phyloP scores from a whole-genome alignment of 768 basidiomycete species.

The Termitomyces sp. region DNA sequence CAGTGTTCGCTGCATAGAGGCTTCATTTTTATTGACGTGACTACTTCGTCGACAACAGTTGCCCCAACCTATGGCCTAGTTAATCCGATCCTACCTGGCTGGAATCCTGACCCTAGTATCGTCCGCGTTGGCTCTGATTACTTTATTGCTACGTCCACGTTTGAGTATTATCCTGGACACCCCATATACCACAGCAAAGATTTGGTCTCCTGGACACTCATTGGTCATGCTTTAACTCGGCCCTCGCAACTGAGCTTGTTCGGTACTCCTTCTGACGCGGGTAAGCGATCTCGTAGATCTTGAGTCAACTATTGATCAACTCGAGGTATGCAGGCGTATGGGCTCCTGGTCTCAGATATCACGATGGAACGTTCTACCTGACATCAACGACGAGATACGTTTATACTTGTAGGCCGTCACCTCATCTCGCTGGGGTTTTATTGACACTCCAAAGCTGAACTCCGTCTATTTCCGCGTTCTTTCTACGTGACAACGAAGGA shows the following conservation, averaged over 20 bases:
- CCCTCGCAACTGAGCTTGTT: conserved; percentile 34
- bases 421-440: not conserved
- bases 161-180: conserved; percentile 40
- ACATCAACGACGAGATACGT: conserved; percentile 37
- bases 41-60: not conserved
- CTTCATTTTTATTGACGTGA: not conserved
- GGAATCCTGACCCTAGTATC: conserved; percentile 41
- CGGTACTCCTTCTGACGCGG: conserved; percentile 38
- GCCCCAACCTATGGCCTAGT: conserved; percentile 13
- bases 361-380: conserved; percentile 34
- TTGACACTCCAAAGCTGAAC: conserved; percentile 27
- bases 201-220: conserved; percentile 33
- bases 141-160: conserved; percentile 38
- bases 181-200: conserved; percentile 43
- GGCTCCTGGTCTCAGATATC: conserved; percentile 36
- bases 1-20: not conserved
- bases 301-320: not conserved
- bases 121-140: conserved; percentile 38
- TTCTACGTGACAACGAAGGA: conserved; percentile 38
- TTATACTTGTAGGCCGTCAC: conserved; percentile 29
- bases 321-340: conserved; percentile 27
- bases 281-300: conserved; percentile 15
- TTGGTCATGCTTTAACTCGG: conserved; percentile 37
- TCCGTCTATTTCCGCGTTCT: conserved; percentile 37
- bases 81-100: conserved; percentile 40